phyloP scores from a whole-genome alignment of 2,329 filamentous ascomycete genomes.

The Botrytis elliptica region DNA sequence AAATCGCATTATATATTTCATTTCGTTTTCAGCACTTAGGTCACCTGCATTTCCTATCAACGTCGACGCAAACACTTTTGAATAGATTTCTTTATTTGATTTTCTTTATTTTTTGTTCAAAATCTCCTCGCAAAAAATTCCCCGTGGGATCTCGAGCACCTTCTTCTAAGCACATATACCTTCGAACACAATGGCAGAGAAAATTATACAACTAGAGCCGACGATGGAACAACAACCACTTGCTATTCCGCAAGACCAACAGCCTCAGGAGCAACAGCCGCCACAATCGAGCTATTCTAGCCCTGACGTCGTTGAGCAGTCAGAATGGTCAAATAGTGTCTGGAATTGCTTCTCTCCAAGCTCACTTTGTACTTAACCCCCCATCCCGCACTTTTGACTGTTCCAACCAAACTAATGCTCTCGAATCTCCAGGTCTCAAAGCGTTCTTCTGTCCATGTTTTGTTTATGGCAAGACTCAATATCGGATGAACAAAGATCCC shows the following conservation, averaged over 20 bases:
- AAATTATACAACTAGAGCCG: not conserved
- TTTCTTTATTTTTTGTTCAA: not conserved
- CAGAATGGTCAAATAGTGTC: slow-evolving; percentile 15
- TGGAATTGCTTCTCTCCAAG: slow-evolving; percentile 19
- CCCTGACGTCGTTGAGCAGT: not conserved
- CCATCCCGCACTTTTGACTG: not conserved
- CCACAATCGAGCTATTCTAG: slow-evolving; percentile 5
- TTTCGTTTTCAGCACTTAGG: slow-evolving; percentile 6
- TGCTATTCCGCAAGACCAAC: not conserved
- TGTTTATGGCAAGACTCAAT: slow-evolving; percentile 34
- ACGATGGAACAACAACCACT: not conserved
- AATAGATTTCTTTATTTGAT: slow-evolving; percentile 6
- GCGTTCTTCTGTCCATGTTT: slow-evolving; percentile 35
- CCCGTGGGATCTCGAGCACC: not conserved
- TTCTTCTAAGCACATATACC: not conserved
- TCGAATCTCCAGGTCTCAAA: slow-evolving; percentile 28
- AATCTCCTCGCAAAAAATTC: not conserved
- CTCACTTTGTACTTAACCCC: slow-evolving; percentile 6
- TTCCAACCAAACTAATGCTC: not conserved
- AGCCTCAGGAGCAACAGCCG: not conserved
- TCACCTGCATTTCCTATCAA: not conserved
- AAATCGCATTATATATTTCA: not conserved
- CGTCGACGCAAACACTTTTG: not conserved
- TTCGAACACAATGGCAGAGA: slow-evolving; percentile 2
- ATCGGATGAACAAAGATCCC: slow-evolving; percentile 30